phyloP scores from a whole-genome alignment of 2,329 filamentous ascomycete species.

The Verticillium nubilum region DNA sequence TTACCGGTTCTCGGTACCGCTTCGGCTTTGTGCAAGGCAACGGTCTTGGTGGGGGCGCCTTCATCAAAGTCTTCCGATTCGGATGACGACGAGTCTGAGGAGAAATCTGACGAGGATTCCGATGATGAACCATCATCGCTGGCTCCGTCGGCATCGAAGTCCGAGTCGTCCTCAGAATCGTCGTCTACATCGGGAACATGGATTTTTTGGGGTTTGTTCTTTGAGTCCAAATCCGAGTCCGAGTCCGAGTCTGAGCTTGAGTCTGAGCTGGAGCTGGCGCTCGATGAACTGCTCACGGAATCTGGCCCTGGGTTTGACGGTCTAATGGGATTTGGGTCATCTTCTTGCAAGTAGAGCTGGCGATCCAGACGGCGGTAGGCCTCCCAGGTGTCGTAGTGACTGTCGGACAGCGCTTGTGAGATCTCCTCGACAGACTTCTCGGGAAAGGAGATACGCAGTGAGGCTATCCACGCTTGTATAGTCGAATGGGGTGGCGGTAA shows the following conservation, averaged over 20 bases:
- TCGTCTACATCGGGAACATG: neutral
- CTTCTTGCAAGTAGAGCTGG: neutral
- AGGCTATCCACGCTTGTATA: constrained; percentile 13
- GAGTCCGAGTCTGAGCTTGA: constrained; percentile 29
- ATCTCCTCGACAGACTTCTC: constrained; percentile 26
- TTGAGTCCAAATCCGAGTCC: constrained; percentile 14
- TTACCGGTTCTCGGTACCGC: neutral
- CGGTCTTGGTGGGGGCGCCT: neutral
- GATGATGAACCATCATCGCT: constrained; percentile 4
- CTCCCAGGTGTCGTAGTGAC: constrained; percentile 25
- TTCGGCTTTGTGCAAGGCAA: neutral
- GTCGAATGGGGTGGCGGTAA: neutral
- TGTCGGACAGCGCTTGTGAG: constrained; percentile 27
- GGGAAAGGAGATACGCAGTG: constrained; percentile 39
- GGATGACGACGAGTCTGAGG: neutral
- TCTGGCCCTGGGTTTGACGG: neutral
- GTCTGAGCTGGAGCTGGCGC: constrained; percentile 7
- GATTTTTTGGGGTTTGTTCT: neutral
- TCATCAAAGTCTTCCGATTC: neutral
- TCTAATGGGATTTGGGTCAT: neutral
- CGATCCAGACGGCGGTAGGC: constrained; percentile 24
- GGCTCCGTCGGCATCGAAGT: neutral
- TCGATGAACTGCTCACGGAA: neutral
- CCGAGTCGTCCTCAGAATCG: neutral
- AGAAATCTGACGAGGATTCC: neutral